These are phyloP conservation scores for Hymenoscyphus repandus DNA, from an alignment of 2,329 filamentous ascomycete genomes.

Conservation along the genomic window DNA sequence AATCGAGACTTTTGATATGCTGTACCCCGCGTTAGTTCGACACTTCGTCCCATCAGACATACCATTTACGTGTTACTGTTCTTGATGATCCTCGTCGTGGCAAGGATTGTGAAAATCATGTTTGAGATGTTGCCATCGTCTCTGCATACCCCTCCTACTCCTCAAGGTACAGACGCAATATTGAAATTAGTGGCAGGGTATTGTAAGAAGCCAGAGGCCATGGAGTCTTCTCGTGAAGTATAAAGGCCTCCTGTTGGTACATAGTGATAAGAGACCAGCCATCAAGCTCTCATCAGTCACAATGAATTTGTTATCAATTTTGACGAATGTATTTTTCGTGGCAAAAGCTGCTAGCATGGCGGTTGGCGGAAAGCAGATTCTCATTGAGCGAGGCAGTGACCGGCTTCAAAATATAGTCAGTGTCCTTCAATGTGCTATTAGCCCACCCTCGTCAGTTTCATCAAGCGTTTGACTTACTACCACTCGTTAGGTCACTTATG, in stretches of 20 bases:
- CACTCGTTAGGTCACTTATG: conserved; percentile 48
- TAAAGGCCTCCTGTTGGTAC: not conserved
- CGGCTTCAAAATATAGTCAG: conserved; percentile 51
- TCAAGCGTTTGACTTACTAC: no score
- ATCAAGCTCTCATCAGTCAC: not conserved
- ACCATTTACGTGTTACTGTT: conserved; percentile 7
- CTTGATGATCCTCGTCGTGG: conserved; percentile 9
- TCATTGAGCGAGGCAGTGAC: conserved; percentile 45
- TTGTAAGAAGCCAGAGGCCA: conserved; percentile 2
- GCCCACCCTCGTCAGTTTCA: not conserved
- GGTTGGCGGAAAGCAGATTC: conserved; percentile 43
- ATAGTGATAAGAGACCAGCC: not conserved
- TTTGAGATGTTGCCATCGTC: not conserved
- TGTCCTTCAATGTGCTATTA: conserved; percentile 9
- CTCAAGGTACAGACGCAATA: not conserved
- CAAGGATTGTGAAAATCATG: conserved; percentile 7
- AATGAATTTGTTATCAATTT: conserved; percentile 36
- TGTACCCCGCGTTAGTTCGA: conserved; percentile 8
- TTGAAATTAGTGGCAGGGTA: not conserved
- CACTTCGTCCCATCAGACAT: not conserved
- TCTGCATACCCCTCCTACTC: not conserved
- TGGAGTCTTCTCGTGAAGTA: not conserved
- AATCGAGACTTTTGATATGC: not conserved
- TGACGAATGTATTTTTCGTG: conserved; percentile 35
- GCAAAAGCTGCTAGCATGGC: conserved; percentile 41